Evolutionary conservation across 306 rosid species (phyloP), one percentile per base, ranked within the genome.

Genomic region (Comarum palustre): DNA sequence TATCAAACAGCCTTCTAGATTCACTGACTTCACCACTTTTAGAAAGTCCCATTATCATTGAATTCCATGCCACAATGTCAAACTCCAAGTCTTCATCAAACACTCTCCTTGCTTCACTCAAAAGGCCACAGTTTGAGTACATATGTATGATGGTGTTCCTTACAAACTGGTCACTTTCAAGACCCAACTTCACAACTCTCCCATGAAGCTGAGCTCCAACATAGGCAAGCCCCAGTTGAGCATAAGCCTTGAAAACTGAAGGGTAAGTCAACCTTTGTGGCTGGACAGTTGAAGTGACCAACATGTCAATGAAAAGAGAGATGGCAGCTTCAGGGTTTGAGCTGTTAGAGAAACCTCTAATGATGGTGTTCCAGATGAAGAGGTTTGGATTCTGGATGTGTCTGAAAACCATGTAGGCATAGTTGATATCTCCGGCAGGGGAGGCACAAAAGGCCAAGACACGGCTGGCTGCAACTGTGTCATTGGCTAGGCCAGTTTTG

Each of bases 131-230:
- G 77, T 76, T 85, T 45, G 84, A 84, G 73, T 94, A 88, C 95
- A 91, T 94, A 38, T 86, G 25, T 29, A 89, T 69, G 57, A 94
- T 75, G 52, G 88, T 82, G 73, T 91, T 94, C 66, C 81, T 36
- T 50, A 88, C 79, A 71, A 86, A 94, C 48, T 45, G 77, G 55
- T 94, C 96, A 25, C 36, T 55, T 15, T 81, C 75, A 73, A 91
- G 87, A 39, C 91, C 91, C 80, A 83, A 60, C 68, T 89, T 94
- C 59, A 72, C 19, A 61, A 94, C 83, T 75, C 87, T 87, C 57
- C 95, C 97, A 78, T 90, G 97, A 72, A 93, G 95, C 90, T 86
- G 98, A 76, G 92, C 81, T 51, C 98, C 97, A 72, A 77, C 31
- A 48, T 24, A 74, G 32, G 87, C 90, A 36, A 79, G 75, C 55